Evolutionary conservation across 495 filamentous ascomycete species (phyloP), one percentile per base, ranked within the genome.

Genomic region (Talaromyces trachyspermus): DNA sequence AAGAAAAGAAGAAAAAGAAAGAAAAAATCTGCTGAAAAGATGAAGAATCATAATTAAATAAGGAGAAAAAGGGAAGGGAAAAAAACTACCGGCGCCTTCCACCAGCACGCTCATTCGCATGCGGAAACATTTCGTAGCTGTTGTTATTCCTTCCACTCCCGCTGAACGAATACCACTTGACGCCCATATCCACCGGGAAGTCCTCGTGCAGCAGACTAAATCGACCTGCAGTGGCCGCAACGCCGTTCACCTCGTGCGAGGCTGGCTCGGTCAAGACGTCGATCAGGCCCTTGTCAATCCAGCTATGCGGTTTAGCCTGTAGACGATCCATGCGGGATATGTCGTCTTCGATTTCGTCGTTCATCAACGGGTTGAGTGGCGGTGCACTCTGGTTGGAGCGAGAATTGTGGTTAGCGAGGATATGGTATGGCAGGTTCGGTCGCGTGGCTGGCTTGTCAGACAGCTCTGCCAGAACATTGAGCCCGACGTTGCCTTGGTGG

Each of bases 371-470:
- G 2, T 71, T 71, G 8, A 79, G 70, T 0, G 75, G 70, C 11
- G 72, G 64, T 48, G 75, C 57, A 40, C 65, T 72, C 40, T 65
- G 68, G 49, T 69, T 73, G 37, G 61, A 51, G 38, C 70, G 62
- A 23, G 69, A 56, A 36, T 64, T 62, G 76, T 59, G 76, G 69
- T 57, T 78, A 65, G 55, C 70, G 48, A 64, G 75, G 62, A 56
- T 65, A 45, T 82, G 68, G 22, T 83, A 83, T 3, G 83, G 83
- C 27, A 85, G 69, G 48, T 78, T 80, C 3, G 81, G 77, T 11
- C 76, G 75, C 0, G 78, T 75, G n/a, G 79, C 69, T 42, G 77
- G 74, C 43, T 84, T 78, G 49, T 82, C 83, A 12, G 78, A 72
- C 12, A 86, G 62, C 23, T 77, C 77, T 43, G 84, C 80, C 48